Percentiles rank a stretch among this genome's conserved stretches.
Conservation (phyloP, 192 early-diverging fungal species). For the Borealophlyctis nickersoniae region DNA sequence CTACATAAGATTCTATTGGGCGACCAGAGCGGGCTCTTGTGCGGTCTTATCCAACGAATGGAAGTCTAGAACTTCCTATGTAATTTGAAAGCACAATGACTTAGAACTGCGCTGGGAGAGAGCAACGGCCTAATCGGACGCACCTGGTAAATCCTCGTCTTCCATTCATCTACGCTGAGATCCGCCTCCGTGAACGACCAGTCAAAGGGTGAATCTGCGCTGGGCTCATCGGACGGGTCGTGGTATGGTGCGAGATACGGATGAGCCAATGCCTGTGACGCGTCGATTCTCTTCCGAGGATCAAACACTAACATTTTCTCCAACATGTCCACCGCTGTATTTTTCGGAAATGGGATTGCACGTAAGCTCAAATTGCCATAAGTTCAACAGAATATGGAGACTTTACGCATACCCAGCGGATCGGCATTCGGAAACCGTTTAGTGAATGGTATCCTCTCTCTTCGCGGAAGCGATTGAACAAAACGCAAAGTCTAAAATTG, state of each 20-base stretch:
- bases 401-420: slow-evolving; percentile 44
- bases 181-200: slow-evolving; percentile 96
- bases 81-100: too few species aligned
- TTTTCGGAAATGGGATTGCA: too few species aligned
- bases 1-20: too few species aligned
- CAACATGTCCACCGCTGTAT: slow-evolving; percentile 77
- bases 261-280: slow-evolving; percentile 81
- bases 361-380: too few species aligned
- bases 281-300: slow-evolving; percentile 84
- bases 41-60: neutral
- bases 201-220: slow-evolving; percentile 71
- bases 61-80: neutral
- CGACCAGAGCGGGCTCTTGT: too few species aligned
- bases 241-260: slow-evolving; percentile 88
- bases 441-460: slow-evolving; percentile 76
- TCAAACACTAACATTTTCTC: slow-evolving; percentile 93
- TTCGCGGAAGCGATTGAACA: slow-evolving; percentile 80
- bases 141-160: slow-evolving; percentile 34
- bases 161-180: slow-evolving; percentile 34
- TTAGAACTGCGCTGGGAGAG: too few species aligned
- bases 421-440: slow-evolving; percentile 80
- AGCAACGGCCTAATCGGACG: too few species aligned
- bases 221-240: slow-evolving; percentile 86
- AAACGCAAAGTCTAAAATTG: slow-evolving; percentile 73
- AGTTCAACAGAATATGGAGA: neutral